These are phyloP conservation scores for Phlebopus sp. DNA, from an alignment of 1,284 basidiomycete genomes.

Conservation along the genomic window DNA sequence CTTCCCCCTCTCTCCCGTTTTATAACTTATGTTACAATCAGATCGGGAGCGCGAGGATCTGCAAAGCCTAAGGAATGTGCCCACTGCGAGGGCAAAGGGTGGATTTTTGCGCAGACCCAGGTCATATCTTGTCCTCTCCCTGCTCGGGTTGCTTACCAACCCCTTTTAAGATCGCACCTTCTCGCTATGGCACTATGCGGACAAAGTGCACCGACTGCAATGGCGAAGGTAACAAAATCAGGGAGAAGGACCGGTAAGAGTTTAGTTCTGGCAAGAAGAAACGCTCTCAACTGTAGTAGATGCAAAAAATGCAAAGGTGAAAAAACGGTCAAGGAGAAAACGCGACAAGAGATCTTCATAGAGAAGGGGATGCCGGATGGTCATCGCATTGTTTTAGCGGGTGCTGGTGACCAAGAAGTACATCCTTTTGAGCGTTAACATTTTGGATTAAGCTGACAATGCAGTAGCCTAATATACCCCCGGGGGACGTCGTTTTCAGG, in stretches of 20 bases:
- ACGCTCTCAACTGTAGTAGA: slow-evolving; percentile 37
- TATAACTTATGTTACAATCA: slow-evolving; percentile 31
- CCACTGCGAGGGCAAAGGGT: slow-evolving; percentile 83
- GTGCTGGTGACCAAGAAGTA: slow-evolving; percentile 90
- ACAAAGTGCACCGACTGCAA: slow-evolving; percentile 75
- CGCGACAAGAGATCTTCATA: slow-evolving; percentile 80
- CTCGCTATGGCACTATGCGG: slow-evolving; percentile 49
- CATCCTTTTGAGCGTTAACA: slow-evolving; percentile 13
- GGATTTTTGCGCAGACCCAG: slow-evolving; percentile 61
- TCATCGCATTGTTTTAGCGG: slow-evolving; percentile 83
- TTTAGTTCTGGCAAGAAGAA: not conserved
- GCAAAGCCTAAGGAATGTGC: slow-evolving; percentile 81
- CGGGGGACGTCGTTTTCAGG: slow-evolving; percentile 88
- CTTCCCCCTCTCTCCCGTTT: not conserved
- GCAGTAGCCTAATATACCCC: slow-evolving; percentile 70
- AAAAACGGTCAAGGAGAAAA: slow-evolving; percentile 84
- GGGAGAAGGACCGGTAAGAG: slow-evolving; percentile 83
- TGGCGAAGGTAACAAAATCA: slow-evolving; percentile 77
- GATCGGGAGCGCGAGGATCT: slow-evolving; percentile 77
- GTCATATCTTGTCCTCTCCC: slow-evolving; percentile 29
- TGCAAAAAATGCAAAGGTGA: slow-evolving; percentile 96
- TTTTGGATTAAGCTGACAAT: slow-evolving; percentile 11
- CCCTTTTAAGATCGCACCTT: slow-evolving; percentile 44
- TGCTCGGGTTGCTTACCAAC: slow-evolving; percentile 2
- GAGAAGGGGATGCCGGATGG: slow-evolving; percentile 88